Base-by-base conservation (phyloP, 495 filamentous ascomycete genomes). In the Penicillium cataractarum region DNA sequence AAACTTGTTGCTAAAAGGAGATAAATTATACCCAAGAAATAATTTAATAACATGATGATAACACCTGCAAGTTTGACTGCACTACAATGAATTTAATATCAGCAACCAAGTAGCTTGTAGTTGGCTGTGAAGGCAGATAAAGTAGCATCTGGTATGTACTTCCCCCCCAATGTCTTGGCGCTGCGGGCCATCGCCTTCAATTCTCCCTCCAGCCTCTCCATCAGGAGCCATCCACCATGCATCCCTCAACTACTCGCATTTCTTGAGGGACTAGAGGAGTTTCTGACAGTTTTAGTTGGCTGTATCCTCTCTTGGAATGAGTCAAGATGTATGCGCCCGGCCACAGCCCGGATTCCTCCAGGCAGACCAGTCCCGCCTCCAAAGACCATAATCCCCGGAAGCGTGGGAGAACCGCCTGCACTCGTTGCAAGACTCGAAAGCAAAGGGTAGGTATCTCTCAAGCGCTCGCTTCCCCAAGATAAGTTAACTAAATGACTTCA, bases 361-460 rank as follows among this genome's bases (percentile, higher is more conserved):
- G 70, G 44, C 65, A 70, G 53, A 57, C 64, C 9, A 72, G 65
- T 61, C 65, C 69, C 9, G 52, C 53, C 21, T 71, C 70, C 3
- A 67, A 63, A 55, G 76, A 77, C 42, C 65, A 78, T 55, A 81
- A 81, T 48, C 79, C 82, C 21, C 76, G 80, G 26, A 84, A 84
- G 70, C 76, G 82, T 32, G 79, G 77, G 7, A 71, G 82, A 51
- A 85, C 80, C 9, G 80, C 79, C 12, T 85, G 82, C 61, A 79
- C 81, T 55, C 75, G 82, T 51, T 85, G 82, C 71, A 80, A 83
- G 66, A 78, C 68, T 10, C 67, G 81, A 58, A 85, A 85, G 61
- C 82, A 85, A 64, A 83, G 74, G 71, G 76, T 76, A 48, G 68
- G 68, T 53, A 21, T 13, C 9, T 48, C 1, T 26, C 27, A 3